These are phyloP conservation scores for Kregervanrija fluxuum DNA, from an alignment of 805 yeast genomes.

Conservation along the genomic window DNA sequence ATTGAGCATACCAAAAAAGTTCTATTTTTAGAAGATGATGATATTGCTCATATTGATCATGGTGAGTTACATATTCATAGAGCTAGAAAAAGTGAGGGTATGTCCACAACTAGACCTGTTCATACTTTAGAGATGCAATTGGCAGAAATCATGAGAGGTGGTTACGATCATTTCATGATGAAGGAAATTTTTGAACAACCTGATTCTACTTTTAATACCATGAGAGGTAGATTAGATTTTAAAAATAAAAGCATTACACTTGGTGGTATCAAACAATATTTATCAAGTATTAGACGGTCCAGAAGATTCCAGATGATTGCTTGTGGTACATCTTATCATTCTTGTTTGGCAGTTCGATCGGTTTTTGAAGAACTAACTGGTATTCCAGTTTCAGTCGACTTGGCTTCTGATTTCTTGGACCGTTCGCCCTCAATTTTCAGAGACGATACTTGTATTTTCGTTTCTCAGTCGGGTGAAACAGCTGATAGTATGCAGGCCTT, in stretches of 20 bases:
- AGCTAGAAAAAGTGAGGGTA: slow-evolving; percentile 80
- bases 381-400: slow-evolving; percentile 85
- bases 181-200: slow-evolving; percentile 99
- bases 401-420: slow-evolving; percentile 92
- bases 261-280: slow-evolving; percentile 83
- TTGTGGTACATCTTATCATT: slow-evolving; percentile 98
- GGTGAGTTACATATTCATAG: slow-evolving; percentile 99
- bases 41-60: slow-evolving; percentile 94
- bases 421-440: slow-evolving; percentile 95
- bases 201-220: slow-evolving; percentile 94
- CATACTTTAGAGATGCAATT: slow-evolving; percentile 96
- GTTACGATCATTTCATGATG: slow-evolving; percentile 94
- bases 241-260: slow-evolving; percentile 66
- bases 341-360: slow-evolving; percentile 95
- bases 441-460: slow-evolving; percentile 96
- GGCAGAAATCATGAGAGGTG: slow-evolving; percentile 97
- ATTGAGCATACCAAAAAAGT: slow-evolving; percentile 96
- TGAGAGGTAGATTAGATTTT: slow-evolving; percentile 98
- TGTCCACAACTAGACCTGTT: slow-evolving; percentile 90
- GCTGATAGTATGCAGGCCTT: slow-evolving; percentile 95
- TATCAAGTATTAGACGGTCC: slow-evolving; percentile 86
- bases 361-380: slow-evolving; percentile 95
- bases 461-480: slow-evolving; percentile 98
- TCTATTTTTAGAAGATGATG: slow-evolving; percentile 93
- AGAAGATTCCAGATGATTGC: slow-evolving; percentile 97